Evolutionary conservation across 306 rosid genomes (phyloP).

Genomic region (Styphnolobium japonicum): DNA sequence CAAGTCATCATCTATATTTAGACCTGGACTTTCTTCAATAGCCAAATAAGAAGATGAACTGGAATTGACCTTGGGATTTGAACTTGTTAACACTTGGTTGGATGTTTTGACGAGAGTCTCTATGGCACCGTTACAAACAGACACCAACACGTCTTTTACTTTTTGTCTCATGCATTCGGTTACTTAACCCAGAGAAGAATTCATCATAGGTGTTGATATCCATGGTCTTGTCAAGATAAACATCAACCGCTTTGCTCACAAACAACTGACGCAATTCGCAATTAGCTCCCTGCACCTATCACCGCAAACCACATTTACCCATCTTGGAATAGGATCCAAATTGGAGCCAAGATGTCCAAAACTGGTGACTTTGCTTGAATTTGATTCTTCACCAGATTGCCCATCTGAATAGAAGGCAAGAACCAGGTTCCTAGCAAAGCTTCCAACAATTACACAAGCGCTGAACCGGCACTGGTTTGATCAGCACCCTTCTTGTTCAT

Average conservation of each 20-base stretch:
- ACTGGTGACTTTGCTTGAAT: not conserved
- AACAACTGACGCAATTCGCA: slow-evolving; percentile 69
- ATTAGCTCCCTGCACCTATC: slow-evolving; percentile 52
- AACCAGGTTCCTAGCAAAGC: slow-evolving; percentile 76
- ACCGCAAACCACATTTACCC: slow-evolving; percentile 55
- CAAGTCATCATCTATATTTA: not conserved
- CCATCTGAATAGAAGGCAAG: slow-evolving; percentile 43
- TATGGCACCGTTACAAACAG: slow-evolving; percentile 67
- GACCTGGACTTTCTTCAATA: not conserved
- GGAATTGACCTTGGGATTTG: slow-evolving; percentile 20
- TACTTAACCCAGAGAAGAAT: slow-evolving; percentile 72
- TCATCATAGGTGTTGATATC: slow-evolving; percentile 69
- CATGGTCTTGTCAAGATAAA: slow-evolving; percentile 86
- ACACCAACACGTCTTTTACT: slow-evolving; percentile 58
- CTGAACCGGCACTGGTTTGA: slow-evolving; percentile 15
- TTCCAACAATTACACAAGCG: slow-evolving; percentile 57
- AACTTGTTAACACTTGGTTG: slow-evolving; percentile 60
- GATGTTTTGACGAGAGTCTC: slow-evolving; percentile 74
- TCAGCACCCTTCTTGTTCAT: not conserved
- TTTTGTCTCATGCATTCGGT: slow-evolving; percentile 61
- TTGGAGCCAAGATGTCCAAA: slow-evolving; percentile 1
- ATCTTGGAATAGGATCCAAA: slow-evolving; percentile 30
- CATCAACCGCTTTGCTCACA: slow-evolving; percentile 72
- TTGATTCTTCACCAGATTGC: slow-evolving; percentile 34
- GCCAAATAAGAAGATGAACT: not conserved